These are phyloP conservation scores for Aspergillus indologenus DNA, from an alignment of 495 filamentous ascomycete species.

Conservation along the genomic window DNA sequence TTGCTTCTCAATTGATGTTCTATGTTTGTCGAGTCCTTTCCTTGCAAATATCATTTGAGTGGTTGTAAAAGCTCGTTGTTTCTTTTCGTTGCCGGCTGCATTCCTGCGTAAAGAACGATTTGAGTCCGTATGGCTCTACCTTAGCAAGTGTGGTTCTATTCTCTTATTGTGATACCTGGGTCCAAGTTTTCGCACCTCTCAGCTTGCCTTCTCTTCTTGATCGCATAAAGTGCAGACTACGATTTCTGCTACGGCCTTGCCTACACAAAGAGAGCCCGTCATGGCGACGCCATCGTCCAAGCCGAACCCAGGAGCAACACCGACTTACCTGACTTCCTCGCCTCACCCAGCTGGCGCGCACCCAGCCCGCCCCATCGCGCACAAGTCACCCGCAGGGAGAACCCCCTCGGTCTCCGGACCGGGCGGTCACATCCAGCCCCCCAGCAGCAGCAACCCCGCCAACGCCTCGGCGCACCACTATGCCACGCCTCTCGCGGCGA, in stretches of 20 bases:
- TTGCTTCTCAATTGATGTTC: not conserved
- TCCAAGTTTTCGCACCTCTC: not conserved
- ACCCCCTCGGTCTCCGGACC: constrained; percentile 42
- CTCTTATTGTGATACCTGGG: constrained; percentile 11
- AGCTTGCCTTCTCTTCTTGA: not conserved
- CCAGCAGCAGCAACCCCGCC: not conserved
- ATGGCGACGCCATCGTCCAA: constrained; percentile 50
- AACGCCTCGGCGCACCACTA: constrained; percentile 42
- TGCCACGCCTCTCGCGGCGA: constrained; percentile 40
- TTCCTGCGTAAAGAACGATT: not conserved
- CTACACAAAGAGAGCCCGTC: not conserved
- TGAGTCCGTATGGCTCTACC: not conserved
- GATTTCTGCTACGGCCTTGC: not conserved
- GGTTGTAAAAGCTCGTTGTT: not conserved
- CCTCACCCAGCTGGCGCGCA: constrained; percentile 41
- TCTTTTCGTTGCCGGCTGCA: not conserved
- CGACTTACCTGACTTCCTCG: constrained; percentile 46
- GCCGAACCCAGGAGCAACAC: constrained; percentile 40
- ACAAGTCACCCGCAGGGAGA: constrained; percentile 45
- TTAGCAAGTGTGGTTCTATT: not conserved
- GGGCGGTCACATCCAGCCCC: constrained; percentile 25
- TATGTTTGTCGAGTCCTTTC: no score
- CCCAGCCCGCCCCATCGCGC: constrained; percentile 39
- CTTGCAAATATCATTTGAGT: not conserved
- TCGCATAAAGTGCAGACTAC: not conserved